Conservation (phyloP, 2,329 filamentous ascomycete species). For the Akanthomyces muscarius region DNA sequence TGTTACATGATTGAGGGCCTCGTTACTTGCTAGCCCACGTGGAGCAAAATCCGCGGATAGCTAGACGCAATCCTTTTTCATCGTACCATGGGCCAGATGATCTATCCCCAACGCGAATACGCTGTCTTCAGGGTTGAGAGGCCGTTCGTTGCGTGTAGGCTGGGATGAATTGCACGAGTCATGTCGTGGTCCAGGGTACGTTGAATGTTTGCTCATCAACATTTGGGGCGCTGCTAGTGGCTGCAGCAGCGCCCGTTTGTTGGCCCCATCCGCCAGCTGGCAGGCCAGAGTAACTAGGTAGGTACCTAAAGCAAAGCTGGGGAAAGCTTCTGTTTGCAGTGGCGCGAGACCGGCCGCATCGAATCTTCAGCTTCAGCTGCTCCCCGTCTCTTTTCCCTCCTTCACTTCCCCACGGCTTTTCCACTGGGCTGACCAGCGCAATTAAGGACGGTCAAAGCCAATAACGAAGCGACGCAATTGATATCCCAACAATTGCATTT, state of each 20-base stretch:
- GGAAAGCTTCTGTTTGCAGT: neutral
- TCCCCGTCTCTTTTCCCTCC: slow-evolving; percentile 1
- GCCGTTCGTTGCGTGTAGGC: neutral
- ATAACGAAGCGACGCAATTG: neutral
- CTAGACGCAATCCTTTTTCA: too few relatives aligned
- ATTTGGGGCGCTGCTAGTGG: neutral
- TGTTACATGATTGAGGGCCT: too few relatives aligned
- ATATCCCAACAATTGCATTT: neutral
- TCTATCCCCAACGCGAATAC: too few relatives aligned
- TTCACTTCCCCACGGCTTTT: slow-evolving; percentile 17
- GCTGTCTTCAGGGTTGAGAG: too few relatives aligned
- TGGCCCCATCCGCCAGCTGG: neutral
- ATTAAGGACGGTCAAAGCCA: neutral
- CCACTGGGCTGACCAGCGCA: slow-evolving; percentile 12
- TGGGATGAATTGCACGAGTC: neutral
- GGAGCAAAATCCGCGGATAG: too few relatives aligned
- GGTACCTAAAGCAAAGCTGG: neutral
- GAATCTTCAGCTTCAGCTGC: slow-evolving; percentile 11
- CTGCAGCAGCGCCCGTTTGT: slow-evolving; percentile 1
- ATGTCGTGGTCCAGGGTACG: neutral
- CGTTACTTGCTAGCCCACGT: too few relatives aligned
- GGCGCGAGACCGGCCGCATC: too few relatives aligned
- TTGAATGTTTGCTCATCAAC: neutral
- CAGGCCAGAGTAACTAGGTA: neutral
- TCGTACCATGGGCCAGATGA: too few relatives aligned